Percentiles rank a stretch among this genome's conserved stretches.
phyloP scores from a whole-genome alignment of 148 eudicot species.

The Nepenthes gracilis region DNA sequence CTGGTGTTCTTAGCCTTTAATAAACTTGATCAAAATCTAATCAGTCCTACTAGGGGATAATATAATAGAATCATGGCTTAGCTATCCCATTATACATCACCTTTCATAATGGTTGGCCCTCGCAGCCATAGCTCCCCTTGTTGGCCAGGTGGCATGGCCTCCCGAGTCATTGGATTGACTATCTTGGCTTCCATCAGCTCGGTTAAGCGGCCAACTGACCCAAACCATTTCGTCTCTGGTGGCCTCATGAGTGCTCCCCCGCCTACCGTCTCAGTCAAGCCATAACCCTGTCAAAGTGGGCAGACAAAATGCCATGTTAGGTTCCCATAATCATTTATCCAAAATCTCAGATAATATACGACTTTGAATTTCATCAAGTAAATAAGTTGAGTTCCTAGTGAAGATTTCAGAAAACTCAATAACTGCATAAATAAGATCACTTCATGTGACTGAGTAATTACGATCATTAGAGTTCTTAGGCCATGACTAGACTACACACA shows the following conservation, averaged over 20 bases:
- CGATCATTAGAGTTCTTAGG: no score
- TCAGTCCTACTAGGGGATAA: not conserved
- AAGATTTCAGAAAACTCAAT: no score
- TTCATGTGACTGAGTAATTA: no score
- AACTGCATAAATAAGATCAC: no score
- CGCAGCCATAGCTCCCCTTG: slow-evolving; percentile 80
- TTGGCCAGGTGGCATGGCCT: slow-evolving; percentile 59
- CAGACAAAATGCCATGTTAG: not conserved
- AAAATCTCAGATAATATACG: no score
- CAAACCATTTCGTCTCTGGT: slow-evolving; percentile 25
- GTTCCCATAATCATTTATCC: no score
- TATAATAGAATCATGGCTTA: not conserved
- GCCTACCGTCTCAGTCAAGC: slow-evolving; percentile 72
- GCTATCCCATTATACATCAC: slow-evolving; percentile 13
- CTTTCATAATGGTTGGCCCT: slow-evolving; percentile 81
- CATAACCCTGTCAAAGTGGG: slow-evolving; percentile 53
- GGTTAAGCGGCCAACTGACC: slow-evolving; percentile 62
- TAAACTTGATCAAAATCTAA: not conserved
- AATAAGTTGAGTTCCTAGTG: no score
- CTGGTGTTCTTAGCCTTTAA: not conserved
- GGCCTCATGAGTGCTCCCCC: slow-evolving; percentile 29
- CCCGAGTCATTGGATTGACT: slow-evolving; percentile 63
- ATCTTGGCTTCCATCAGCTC: slow-evolving; percentile 62
- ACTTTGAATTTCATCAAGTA: no score
- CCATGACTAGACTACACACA: no score